A percentile compares a stretch with the other conserved stretches of the same genome.
These are phyloP conservation scores for Plectranthus barbatus DNA, from an alignment of 257 asterid species.

Conservation along the genomic window DNA sequence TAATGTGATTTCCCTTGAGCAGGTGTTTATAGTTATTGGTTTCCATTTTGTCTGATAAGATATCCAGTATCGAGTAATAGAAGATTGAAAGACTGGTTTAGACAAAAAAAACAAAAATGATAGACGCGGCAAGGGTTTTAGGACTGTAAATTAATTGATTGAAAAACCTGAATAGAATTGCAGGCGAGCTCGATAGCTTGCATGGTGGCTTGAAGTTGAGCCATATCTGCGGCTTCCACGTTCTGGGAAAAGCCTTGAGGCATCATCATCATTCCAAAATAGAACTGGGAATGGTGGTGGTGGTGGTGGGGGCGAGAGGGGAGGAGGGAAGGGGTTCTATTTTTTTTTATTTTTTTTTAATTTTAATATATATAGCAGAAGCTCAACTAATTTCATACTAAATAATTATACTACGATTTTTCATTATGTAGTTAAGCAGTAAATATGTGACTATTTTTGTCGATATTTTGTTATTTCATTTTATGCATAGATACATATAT, in stretches of 20 bases:
- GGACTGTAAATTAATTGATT: not conserved
- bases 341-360: no score
- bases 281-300: not conserved
- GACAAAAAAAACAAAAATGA: not conserved
- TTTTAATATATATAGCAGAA: no score
- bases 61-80: not conserved
- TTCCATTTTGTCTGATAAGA: not conserved
- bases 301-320: not conserved
- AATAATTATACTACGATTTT: no score
- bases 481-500: no score
- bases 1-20: not conserved
- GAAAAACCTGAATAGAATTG: slow-evolving; percentile 65
- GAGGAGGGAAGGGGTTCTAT: not conserved
- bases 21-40: not conserved
- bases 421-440: no score
- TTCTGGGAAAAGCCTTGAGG: slow-evolving; percentile 36
- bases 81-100: not conserved
- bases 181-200: slow-evolving; percentile 82
- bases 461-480: no score
- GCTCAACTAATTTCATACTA: no score
- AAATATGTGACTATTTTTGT: no score
- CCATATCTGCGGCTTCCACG: slow-evolving; percentile 43
- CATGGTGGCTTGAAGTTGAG: slow-evolving; percentile 80
- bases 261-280: slow-evolving; percentile 29
- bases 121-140: slow-evolving; percentile 14